Conservation (phyloP, 371 early-diverging fungal species). For the Apophysomyces elegans region DNA sequence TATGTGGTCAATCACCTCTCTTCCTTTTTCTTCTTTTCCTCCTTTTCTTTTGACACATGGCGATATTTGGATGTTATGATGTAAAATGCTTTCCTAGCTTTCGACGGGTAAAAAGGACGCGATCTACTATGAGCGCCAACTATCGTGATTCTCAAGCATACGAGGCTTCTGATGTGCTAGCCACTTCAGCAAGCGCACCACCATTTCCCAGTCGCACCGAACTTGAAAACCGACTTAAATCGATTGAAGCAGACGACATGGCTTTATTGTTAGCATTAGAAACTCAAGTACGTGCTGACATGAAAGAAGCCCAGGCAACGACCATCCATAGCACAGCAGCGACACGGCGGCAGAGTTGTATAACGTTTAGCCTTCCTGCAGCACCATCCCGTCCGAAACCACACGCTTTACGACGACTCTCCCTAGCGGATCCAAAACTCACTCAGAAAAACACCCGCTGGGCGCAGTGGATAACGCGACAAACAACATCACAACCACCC, state of each 20-base stretch:
- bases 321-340: not conserved
- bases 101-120: not conserved
- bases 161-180: too few species aligned
- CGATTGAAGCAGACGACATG: conserved; percentile 35
- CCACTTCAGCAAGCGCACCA: not conserved
- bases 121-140: not conserved
- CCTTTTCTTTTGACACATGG: conserved; percentile 1
- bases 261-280: conserved; percentile 38
- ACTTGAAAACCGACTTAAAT: conserved; percentile 27
- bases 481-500: conserved; percentile 8
- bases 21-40: conserved; percentile 2
- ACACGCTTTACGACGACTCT: conserved; percentile 8
- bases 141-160: not conserved
- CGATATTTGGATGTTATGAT: not conserved
- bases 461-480: not conserved
- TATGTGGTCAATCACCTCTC: conserved; percentile 7
- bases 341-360: conserved; percentile 9
- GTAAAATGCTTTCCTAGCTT: not conserved
- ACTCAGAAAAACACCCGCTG: not conserved
- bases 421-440: not conserved
- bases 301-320: conserved; percentile 14
- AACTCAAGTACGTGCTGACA: conserved; percentile 40
- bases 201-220: not conserved
- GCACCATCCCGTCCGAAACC: conserved; percentile 20
- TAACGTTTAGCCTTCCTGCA: conserved; percentile 36